Evolutionary conservation across 202 grass and related monocot genomes (phyloP).

Genomic region (Musa balbisiana): DNA sequence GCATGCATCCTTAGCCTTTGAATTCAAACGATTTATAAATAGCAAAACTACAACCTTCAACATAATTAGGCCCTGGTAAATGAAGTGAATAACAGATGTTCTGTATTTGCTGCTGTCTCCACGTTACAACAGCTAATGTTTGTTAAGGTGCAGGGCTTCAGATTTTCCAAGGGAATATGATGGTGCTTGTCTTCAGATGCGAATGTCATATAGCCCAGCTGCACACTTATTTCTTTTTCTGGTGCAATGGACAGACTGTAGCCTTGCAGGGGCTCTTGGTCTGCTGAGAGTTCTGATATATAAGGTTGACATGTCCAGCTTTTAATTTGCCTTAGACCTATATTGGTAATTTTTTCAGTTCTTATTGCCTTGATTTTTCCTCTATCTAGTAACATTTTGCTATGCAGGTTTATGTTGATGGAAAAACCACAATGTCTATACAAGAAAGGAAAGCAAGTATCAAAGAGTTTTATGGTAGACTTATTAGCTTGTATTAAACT

Average conservation of each 20-base stretch:
- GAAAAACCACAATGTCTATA: conserved; percentile 80
- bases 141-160: conserved; percentile 41
- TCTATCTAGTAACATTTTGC: background rate
- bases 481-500: background rate
- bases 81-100: background rate
- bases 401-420: conserved; percentile 79
- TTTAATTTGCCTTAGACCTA: background rate
- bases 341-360: too few species aligned
- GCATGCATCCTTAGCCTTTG: background rate
- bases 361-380: background rate
- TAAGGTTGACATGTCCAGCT: conserved; percentile 30
- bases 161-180: conserved; percentile 89
- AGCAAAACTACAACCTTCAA: background rate
- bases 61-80: background rate
- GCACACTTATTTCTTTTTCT: conserved; percentile 80
- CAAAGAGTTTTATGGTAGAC: conserved; percentile 78
- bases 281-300: conserved; percentile 83
- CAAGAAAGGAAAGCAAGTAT: conserved; percentile 92
- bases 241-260: conserved; percentile 92
- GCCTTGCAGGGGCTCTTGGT: conserved; percentile 77
- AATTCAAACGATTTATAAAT: background rate
- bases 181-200: conserved; percentile 85
- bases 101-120: conserved; percentile 1
- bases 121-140: conserved; percentile 6
- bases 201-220: conserved; percentile 76